phyloP scores from a whole-genome alignment of 495 filamentous ascomycete genomes.

The Aspergillus sclerotiicarbonarius region DNA sequence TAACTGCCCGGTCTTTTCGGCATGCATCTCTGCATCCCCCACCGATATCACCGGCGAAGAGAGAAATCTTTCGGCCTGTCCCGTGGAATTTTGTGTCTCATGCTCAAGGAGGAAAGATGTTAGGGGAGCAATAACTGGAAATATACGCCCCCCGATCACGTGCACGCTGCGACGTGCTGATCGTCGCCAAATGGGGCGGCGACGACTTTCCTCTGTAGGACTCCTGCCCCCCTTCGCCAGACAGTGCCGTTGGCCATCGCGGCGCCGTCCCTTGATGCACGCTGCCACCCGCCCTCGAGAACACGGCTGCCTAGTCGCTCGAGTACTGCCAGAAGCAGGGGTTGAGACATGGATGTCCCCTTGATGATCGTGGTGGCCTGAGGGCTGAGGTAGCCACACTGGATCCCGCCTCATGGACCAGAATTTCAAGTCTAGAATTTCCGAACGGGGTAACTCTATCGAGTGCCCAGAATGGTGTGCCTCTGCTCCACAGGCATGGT shows the following conservation, averaged over 20 bases:
- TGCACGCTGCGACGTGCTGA: background rate
- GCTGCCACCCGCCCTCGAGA: background rate
- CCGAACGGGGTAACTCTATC: background rate
- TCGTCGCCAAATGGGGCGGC: conserved; percentile 2
- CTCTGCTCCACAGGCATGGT: conserved; percentile 3
- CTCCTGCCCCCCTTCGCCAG: background rate
- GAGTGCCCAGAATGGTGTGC: background rate
- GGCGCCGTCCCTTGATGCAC: background rate
- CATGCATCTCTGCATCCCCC: background rate
- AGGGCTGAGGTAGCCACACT: background rate
- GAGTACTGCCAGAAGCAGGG: background rate
- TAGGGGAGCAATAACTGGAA: conserved; percentile 1
- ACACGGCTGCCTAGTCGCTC: conserved; percentile 1
- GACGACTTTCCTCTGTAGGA: conserved; percentile 7
- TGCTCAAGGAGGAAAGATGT: background rate
- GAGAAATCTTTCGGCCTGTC: conserved; percentile 7
- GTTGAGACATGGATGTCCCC: conserved; percentile 5
- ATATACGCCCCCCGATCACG: background rate
- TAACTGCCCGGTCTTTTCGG: background rate
- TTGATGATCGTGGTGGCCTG: conserved; percentile 1
- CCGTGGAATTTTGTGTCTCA: conserved; percentile 9
- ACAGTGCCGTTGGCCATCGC: background rate
- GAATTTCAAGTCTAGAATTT: conserved; percentile 8
- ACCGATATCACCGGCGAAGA: conserved; percentile 1
- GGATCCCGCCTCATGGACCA: background rate